Evolutionary conservation across 257 asterid genomes (phyloP), one percentile per base, ranked within the genome.

Genomic region (Solanum piurae): DNA sequence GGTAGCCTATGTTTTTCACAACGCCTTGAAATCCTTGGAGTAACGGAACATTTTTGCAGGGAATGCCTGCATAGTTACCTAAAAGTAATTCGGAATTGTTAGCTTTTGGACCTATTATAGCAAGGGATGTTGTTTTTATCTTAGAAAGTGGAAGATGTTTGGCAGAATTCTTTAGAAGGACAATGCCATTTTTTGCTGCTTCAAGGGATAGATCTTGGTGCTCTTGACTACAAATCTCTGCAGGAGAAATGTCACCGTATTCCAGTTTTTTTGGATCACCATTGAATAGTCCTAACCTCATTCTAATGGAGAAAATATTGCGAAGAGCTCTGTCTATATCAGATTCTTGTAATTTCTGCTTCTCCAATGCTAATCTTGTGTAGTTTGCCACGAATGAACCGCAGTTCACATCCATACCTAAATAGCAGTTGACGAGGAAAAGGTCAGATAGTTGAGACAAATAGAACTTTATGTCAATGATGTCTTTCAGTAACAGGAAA

Each of bases 341-440:
- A 3, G 60, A 66, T 88, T 92, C 93, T 64, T 86, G 86, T 69
- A 91, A 85, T 68, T 94, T 93, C 23, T 89, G 89, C 91, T 91
- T 88, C 46, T 80, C 46, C 58, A 95, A 60, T 5, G 98, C 96
- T 88, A 93, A 90, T 88, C 83, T 91, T 6, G 95, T 92, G 87
- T 91, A 46, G 76, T 90, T 89, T 89, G 21, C 60, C 85, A 95
- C 86, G 80, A 88, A 93, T 79, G 91, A 76, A 34, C 98, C 98
- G n/a, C 96, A 95, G 21, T 93, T 91, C 85, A 95, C 90, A 88
- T 95, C 98, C 98, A 95, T 91, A 72, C 98, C 98, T 95, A 40
- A 33, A 38, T 84, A 4, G 71, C 37, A 25, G 12, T 7, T 46
- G 6, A 44, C 64, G 25, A 29, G 11, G 29, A 80, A 80, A 49